phyloP scores from a whole-genome alignment of 2,329 filamentous ascomycete genomes.

The Pseudocercospora cruenta region DNA sequence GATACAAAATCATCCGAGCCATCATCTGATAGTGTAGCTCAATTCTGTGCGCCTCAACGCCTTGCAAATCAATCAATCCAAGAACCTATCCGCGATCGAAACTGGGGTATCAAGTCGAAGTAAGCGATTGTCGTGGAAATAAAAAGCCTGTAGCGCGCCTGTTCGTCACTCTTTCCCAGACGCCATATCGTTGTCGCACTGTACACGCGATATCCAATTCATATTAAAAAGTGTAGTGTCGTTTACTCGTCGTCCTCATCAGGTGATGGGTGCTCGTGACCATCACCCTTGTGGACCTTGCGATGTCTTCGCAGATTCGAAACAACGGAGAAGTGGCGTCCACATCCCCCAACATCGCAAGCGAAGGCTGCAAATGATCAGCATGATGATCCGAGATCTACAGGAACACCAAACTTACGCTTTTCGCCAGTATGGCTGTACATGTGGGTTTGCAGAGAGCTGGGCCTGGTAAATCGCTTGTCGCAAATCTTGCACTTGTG shows the following conservation, averaged over 20 bases:
- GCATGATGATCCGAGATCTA: not conserved
- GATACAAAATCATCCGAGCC: slow-evolving; percentile 17
- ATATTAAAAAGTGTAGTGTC: slow-evolving; percentile 3
- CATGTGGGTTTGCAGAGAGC: slow-evolving; percentile 95
- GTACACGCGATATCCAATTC: slow-evolving; percentile 4
- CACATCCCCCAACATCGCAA: slow-evolving; percentile 92
- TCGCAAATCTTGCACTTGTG: slow-evolving; percentile 99
- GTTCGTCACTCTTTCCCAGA: not conserved
- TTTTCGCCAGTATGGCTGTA: slow-evolving; percentile 98
- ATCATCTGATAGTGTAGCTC: slow-evolving; percentile 9
- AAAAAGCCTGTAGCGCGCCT: slow-evolving; percentile 24
- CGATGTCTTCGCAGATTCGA: slow-evolving; percentile 92
- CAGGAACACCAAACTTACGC: slow-evolving; percentile 66
- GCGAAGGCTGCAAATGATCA: slow-evolving; percentile 70
- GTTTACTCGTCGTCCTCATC: slow-evolving; percentile 47
- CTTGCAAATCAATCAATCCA: slow-evolving; percentile 22
- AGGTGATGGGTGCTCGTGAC: slow-evolving; percentile 50
- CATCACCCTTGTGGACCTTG: slow-evolving; percentile 88
- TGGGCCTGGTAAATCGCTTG: slow-evolving; percentile 93
- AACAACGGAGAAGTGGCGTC: slow-evolving; percentile 94
- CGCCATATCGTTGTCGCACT: slow-evolving; percentile 4
- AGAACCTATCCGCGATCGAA: slow-evolving; percentile 19
- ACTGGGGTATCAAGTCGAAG: slow-evolving; percentile 39
- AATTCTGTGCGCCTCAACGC: slow-evolving; percentile 24
- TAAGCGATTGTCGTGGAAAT: slow-evolving; percentile 40